Evolutionary conservation across 805 yeast species (phyloP), one percentile per base, ranked within the genome.

Genomic region (Isabelozyma heimii): DNA sequence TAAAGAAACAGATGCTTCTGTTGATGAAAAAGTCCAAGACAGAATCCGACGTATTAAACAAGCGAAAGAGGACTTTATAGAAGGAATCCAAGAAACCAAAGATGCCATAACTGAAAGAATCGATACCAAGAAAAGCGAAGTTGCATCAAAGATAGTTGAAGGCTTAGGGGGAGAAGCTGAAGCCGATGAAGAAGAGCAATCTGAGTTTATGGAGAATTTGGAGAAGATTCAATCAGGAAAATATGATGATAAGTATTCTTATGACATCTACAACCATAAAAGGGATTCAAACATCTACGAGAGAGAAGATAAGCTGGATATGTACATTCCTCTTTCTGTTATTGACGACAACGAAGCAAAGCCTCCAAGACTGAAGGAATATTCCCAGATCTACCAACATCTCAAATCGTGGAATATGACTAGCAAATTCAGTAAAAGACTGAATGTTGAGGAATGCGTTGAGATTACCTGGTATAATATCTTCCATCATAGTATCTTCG

Each of bases 401-500:
- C 35, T 30, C n/a, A 30, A 30, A 2, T 30, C 35, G n/a, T 30
- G 35, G 35, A 30, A 30, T 9, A 10, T 30, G 35, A 30, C 35
- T 3, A 4, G 3, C 35, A 30, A 30, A 10, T 30, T 30, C n/a
- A 61, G 1, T 9, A 30, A 30, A 30, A 9, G 35, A 13, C 35
- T 30, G 35, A 30, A 30, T 8, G 24, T 20, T 20, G 57, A 56
- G 16, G 66, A 66, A 26, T 80, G 84, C 61, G 76, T 70, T 26
- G 73, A 73, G 3, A 71, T 80, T 9, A 79, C 82, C 0, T 80
- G 84, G 84, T 72, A 60, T 52, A 79, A 74, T 48, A 72, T 79
- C 0, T 75, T 81, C 51, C 81, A 72, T 52, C 77, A 76, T 48
- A 71, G 80, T 45, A 64, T 80, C 7, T 79, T 79, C 57, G 83